Evolutionary conservation across 176 grass and related monocot species (phyloP).

Genomic region (Miscanthus lutarioriparius): DNA sequence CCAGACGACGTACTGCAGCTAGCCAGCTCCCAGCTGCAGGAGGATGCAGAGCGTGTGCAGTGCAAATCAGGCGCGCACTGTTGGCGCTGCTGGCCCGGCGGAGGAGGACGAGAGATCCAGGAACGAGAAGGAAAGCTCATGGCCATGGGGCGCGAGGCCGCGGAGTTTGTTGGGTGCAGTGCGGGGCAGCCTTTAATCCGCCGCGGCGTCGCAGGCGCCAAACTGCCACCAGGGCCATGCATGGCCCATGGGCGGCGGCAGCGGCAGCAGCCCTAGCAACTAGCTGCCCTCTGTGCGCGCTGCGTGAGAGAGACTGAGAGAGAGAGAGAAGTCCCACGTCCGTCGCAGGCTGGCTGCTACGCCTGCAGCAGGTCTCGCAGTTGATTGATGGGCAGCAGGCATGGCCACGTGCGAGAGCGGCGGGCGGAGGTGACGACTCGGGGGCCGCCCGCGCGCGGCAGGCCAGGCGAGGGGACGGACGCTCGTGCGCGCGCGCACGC

Average conservation of each 20-base stretch:
- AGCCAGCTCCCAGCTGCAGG: too few species aligned
- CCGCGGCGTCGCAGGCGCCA: conserved; percentile 31
- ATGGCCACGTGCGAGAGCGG: conserved; percentile 72
- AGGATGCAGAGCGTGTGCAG: conserved; percentile 35
- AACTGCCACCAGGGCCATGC: background rate
- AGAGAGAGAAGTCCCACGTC: too few species aligned
- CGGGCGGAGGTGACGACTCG: conserved; percentile 69
- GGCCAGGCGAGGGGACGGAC: background rate
- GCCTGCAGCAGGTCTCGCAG: background rate
- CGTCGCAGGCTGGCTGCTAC: background rate
- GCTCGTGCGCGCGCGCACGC: conserved; percentile 97
- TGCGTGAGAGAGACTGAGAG: too few species aligned
- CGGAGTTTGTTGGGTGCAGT: conserved; percentile 37
- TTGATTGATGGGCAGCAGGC: conserved; percentile 28
- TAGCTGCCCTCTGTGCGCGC: background rate
- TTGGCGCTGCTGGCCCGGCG: conserved; percentile 5
- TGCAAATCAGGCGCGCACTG: conserved; percentile 39
- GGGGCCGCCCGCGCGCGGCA: background rate
- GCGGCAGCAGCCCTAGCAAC: background rate
- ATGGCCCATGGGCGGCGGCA: conserved; percentile 11
- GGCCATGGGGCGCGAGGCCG: background rate
- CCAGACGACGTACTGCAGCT: background rate
- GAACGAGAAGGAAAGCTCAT: background rate
- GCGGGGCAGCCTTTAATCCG: conserved; percentile 2
- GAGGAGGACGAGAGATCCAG: background rate